Base-by-base conservation (phyloP, 495 filamentous ascomycete species). In the Podospora pseudoanserina region DNA sequence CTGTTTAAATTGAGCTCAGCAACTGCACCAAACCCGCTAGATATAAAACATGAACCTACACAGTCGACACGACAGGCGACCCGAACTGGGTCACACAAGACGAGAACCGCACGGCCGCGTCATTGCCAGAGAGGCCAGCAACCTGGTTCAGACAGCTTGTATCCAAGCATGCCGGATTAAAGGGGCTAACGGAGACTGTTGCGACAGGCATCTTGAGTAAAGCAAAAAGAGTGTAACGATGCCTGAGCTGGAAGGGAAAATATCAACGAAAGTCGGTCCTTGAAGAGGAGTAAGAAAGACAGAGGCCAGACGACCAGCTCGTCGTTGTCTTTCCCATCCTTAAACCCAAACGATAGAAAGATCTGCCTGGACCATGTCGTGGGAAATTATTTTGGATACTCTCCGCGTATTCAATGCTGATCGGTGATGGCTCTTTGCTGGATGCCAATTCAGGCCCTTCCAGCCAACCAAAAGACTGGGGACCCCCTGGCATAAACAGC, bases 61-160 rank as follows among this genome's bases (percentile, higher is more conserved):
- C 18, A 34, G 61, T 63, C 5, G 30, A 19, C 15, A 44, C 30
- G 4, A 20, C 32, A 18, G 61, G 61, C 27, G 28, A 20, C 18
- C 61, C 61, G 20, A 63, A 63, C 18, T 63, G 61, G 9, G 61
- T 13, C 30, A 63, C 32, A 3, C 61, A 63, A 5, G 61, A 28
- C 11, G 61, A 39, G 32, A 63, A 28, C 32, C 53, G 61, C 30
- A 32, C 60, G 13, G 30, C 60, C 15, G 26, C 20, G 18, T 63
- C 27, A 4, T 30, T 18, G 34, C 32, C 13, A 16, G 28, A 11
- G 4, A 18, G 18, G 60, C 60, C 60, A 63, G 44, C 27, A n/a
- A 63, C 60, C 3, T 63, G 60, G 19, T 34, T 63, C 26, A 63
- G 30, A 28, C 60, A 63, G 54, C 54, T 20, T 15, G 54, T 56